Base-by-base conservation (phyloP, 2,329 filamentous ascomycete species). In the Trichoderma afroharzianum region DNA sequence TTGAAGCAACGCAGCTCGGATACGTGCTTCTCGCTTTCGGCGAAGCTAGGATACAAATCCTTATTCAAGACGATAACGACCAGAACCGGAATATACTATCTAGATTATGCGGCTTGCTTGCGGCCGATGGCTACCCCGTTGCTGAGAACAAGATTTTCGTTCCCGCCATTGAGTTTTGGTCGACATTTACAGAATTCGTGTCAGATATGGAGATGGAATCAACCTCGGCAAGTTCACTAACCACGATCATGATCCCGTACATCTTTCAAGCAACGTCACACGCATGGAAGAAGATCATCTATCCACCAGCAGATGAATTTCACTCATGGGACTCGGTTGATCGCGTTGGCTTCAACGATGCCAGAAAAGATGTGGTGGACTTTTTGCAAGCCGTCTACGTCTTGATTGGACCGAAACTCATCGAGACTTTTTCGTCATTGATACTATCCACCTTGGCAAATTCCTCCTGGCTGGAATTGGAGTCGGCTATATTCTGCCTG, bases 161-260 rank as follows among this genome's bases (percentile, higher is more conserved):
- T 0, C 88, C 90, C 1, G 88, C 91, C 1, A 85, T 95, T 15
- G 93, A 96, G 76, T 95, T 96, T 78, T 96, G 93, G 93, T 91
- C 88, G 21, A 90, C 88, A 1, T 94, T 91, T 78, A 88, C 93
- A 6, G 93, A 94, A 80, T 88, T 88, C 14, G 85, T 90, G 83
- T 88, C 85, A 72, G 92, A 90, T 77, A 61, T 84, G 81, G 11
- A 81, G 72, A 85, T 86, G 1, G 84, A 84, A n/a, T 83, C 86
- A 28, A 81, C 81, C 4, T 75, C 80, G 7, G 93, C 91, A 90
- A 85, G 91, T 63, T 81, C 83, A 47, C 18, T 47, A 47, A 47
- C 43, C 18, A 47, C 43, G 8, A 79, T 84, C 8, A 90, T 91
- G 2, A 85, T 89, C 63, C 81, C 83, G 8, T 85, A 90, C 39